A percentile compares a stretch with the other conserved stretches of the same genome.
Evolutionary conservation across 2,329 filamentous ascomycete species (phyloP).

Genomic region (Xylaria sp.): DNA sequence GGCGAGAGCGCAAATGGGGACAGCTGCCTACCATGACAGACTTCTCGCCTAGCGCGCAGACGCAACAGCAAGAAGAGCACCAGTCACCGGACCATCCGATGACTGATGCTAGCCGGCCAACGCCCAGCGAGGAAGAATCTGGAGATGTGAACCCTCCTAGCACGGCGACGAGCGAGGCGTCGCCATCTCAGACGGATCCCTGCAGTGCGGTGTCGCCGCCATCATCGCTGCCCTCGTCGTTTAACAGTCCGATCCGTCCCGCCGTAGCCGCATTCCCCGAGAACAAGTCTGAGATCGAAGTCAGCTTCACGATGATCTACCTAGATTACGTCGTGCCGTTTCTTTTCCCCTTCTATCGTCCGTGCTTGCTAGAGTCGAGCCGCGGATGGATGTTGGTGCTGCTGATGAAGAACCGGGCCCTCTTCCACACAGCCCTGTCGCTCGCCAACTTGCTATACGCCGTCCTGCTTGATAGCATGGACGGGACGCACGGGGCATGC

Average conservation of each 20-base stretch:
- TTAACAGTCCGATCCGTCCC: not conserved
- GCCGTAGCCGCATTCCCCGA: slow-evolving; percentile 23
- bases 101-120: slow-evolving; percentile 6
- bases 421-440: slow-evolving; percentile 67
- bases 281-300: slow-evolving; percentile 41
- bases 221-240: slow-evolving; percentile 9
- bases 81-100: slow-evolving; percentile 19
- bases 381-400: slow-evolving; percentile 69
- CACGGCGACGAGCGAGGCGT: slow-evolving; percentile 6
- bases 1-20: slow-evolving; percentile 61
- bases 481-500: slow-evolving; percentile 49
- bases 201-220: slow-evolving; percentile 5
- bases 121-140: slow-evolving; percentile 9
- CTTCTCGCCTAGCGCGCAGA: slow-evolving; percentile 21
- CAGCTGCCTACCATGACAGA: slow-evolving; percentile 41
- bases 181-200: slow-evolving; percentile 8
- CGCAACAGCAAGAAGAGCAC: not conserved
- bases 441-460: slow-evolving; percentile 68
- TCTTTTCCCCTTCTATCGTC: slow-evolving; percentile 71
- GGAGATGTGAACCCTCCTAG: not conserved
- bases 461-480: slow-evolving; percentile 53
- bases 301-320: slow-evolving; percentile 64
- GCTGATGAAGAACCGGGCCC: slow-evolving; percentile 64
- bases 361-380: slow-evolving; percentile 64
- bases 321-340: slow-evolving; percentile 71